Base-by-base conservation (phyloP, 176 grass and related monocot species). In the Poa annua region DNA sequence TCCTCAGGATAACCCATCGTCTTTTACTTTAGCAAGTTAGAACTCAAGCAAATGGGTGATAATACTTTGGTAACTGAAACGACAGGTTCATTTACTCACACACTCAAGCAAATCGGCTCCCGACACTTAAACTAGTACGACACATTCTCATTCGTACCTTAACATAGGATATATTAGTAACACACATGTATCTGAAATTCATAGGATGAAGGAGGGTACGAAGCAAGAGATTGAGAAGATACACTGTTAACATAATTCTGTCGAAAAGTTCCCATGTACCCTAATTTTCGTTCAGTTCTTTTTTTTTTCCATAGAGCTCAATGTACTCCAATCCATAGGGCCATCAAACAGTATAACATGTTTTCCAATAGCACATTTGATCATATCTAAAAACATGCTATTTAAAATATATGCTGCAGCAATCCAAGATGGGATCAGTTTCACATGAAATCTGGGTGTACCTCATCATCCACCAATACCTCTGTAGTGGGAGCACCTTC, bases 381-480 rank as follows among this genome's bases (percentile, higher is more conserved):
- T 89, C 64, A 54, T 77, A 54, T 19, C 81, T 64, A 81, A 52
- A 72, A 78, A 20, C 53, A 14, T 21, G 0, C 63, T 77, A 77
- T 63, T 63, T 65, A 25, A 72, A 77, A 71, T 48, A 72, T 76
- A 32, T 6, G 14, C 59, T 55, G 54, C 20, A 54, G 20, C 50
- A 36, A 54, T 56, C 65, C 45, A 77, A 85, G 38, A 89, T 4
- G 5, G 66, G 66, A 69, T 69, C 41, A 86, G 17, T 17, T 49
- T 79, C 77, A 79, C 59, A 73, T 67, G 70, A 97, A 97, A 87
- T 97, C 94, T n/a, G 94, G 88, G 81, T 97, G 91, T 65, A 93
- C 91, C 68, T 97, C 94, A 41, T 97, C 91, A 67, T 91, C 88
- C 22, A 93, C 94, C 39, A 70, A 26, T 25, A 80, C 73, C 26